Evolutionary conservation across 441 rosid species (phyloP), one percentile per base, ranked within the genome.

Genomic region (Jatropha podagrica): DNA sequence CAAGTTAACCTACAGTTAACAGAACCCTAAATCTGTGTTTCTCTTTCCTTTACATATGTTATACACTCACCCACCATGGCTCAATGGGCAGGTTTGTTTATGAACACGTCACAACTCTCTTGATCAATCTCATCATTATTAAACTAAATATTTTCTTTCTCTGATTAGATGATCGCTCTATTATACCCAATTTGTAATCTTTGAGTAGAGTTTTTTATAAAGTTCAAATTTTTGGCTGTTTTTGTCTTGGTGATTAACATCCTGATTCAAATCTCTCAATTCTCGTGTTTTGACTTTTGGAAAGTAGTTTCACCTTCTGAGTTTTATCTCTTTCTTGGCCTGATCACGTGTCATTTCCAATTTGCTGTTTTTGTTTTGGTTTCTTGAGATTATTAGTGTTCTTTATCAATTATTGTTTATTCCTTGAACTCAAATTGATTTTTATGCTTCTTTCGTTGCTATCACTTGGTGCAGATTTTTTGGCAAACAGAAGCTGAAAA

Each of bases 71-170:
- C 8, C 61, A 49, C 27, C 66, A 61, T 76, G 74, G 40, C 41
- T 37, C 65, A 42, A 40, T 32, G 46, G 4, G 46, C 82, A 81
- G 82, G 81, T 80, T 80, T 58, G 80, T 68, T 69, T 18, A 1
- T 46, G 15, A 27, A 38, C 46, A 15, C 42, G 14, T 52, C 41
- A 15, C n/a, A 37, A 41, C 18, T 15, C 51, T 54, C 38, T 54
- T 60, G 41, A 17, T 68, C 51, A n/a, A 9, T 66, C 20, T 66
- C 17, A 32, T 32, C 2, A 72, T 49, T 48, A 18, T 32, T 17
- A 8, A 46, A 15, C 67, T 41, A 23, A 64, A 40, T 63, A 23
- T 42, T 41, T 55, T 48, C 7, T 32, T 60, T 37, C 23, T 8
- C 7, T 20, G 37, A 20, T 65, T 41, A 17, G 64, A 55, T 12